Evolutionary conservation across 176 grass and related monocot species (phyloP), one percentile per base, ranked within the genome.

Genomic region (bread wheat (Triticum aestivum)): DNA sequence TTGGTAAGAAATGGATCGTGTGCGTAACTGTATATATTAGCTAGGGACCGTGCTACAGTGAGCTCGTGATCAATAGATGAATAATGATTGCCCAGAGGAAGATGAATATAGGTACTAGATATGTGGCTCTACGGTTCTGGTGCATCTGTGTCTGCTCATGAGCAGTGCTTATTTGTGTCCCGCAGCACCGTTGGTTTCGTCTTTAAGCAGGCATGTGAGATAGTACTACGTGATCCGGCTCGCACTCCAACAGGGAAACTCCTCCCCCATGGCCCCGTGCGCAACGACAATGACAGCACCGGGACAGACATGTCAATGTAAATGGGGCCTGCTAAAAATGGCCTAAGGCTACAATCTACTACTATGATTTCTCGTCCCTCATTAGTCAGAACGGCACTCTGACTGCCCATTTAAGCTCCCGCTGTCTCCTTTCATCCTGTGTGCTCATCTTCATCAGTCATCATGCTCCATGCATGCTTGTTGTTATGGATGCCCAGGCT

Each of bases 271-370:
- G 23, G 10, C 12, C 42, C 63, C 54, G 9, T 15, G 38, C 26
- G 20, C 6, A 61, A n/a, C 78, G 26, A 77, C 73, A 82, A 51
- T 54, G 49, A 63, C 63, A 86, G 71, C 71, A 15, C 34, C 56
- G 12, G 5, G 69, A 72, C 37, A 38, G 80, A 26, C 77, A 45
- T 42, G 34, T 47, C 45, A 11, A 11, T 72, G 61, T 33, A 78
- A 41, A 69, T 9, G 17, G 7, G 33, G 13, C 17, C 11, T 67
- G 32, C n/a, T 76, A 52, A 24, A 32, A 73, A 37, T 52, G 39
- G 18, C 38, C n/a, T 5, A 69, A 32, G 17, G 39, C 34, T 33
- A 69, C 18, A 14, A 14, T 49, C 4, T 5, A 49, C 4, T 49
- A 30, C 42, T 6, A 0, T 13, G n/a, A 38, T 4, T 12, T 18